phyloP scores from a whole-genome alignment of 495 filamentous ascomycete species.

The Neurospora tetrasperma region DNA sequence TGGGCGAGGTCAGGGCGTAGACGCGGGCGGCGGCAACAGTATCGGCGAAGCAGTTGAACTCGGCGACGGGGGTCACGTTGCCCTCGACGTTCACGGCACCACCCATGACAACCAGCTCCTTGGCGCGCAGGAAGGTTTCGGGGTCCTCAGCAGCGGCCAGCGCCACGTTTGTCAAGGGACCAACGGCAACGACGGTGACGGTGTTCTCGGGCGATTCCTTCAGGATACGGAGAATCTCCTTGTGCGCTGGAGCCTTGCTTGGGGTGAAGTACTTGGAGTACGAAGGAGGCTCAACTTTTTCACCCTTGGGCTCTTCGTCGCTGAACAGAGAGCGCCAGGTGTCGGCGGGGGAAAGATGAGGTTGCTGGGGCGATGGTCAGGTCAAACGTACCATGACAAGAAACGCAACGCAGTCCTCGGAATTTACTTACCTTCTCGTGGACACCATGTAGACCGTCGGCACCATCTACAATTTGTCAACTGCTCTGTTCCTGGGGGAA shows the following conservation, averaged over 20 bases:
- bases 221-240: slow-evolving; percentile 77
- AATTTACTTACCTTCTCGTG: slow-evolving; percentile 55
- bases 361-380: slow-evolving; percentile 48
- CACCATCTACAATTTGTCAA: slow-evolving; percentile 52
- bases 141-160: slow-evolving; percentile 76
- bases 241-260: slow-evolving; percentile 59
- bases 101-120: slow-evolving; percentile 95
- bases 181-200: slow-evolving; percentile 80
- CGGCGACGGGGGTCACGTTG: slow-evolving; percentile 69
- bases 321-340: slow-evolving; percentile 80
- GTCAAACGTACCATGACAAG: too few relatives aligned
- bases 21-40: slow-evolving; percentile 77
- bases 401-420: not conserved
- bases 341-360: slow-evolving; percentile 71
- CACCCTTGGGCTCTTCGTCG: slow-evolving; percentile 26
- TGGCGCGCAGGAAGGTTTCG: slow-evolving; percentile 75
- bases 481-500: not conserved
- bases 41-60: slow-evolving; percentile 82
- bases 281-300: slow-evolving; percentile 27
- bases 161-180: slow-evolving; percentile 85
- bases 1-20: slow-evolving; percentile 77
- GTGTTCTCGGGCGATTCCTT: slow-evolving; percentile 68
- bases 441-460: slow-evolving; percentile 85
- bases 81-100: slow-evolving; percentile 70
- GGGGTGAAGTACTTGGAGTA: slow-evolving; percentile 55